These are phyloP conservation scores for Inosperma sp. DNA, from an alignment of 768 basidiomycete species.

Conservation along the genomic window DNA sequence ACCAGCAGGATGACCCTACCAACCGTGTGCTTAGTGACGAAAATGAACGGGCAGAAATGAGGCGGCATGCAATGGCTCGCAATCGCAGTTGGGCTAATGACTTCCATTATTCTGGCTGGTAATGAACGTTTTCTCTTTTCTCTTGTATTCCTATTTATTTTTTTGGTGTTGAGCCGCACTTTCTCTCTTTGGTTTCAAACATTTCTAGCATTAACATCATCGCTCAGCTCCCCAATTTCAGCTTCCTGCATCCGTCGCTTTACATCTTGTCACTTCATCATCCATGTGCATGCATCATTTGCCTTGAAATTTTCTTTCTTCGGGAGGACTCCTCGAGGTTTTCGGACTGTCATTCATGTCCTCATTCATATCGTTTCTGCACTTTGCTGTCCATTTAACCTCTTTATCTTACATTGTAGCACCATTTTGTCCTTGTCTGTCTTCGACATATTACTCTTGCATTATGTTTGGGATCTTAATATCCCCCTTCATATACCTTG, in stretches of 20 bases:
- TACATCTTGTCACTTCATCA: background rate
- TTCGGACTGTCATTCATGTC: too few relatives aligned
- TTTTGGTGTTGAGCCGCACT: background rate
- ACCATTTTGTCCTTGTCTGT: too few relatives aligned
- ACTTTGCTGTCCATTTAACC: too few relatives aligned
- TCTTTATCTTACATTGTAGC: too few relatives aligned
- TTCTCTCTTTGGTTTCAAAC: background rate
- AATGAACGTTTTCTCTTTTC: constrained; percentile 12
- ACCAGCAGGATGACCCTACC: constrained; percentile 13
- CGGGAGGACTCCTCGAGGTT: background rate
- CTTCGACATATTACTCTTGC: too few relatives aligned
- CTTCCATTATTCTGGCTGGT: constrained; percentile 66
- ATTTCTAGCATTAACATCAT: constrained; percentile 2
- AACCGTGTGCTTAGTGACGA: constrained; percentile 9
- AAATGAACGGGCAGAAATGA: constrained; percentile 40
- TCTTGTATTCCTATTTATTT: constrained; percentile 12
- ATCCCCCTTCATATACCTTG: background rate
- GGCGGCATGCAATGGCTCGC: constrained; percentile 45
- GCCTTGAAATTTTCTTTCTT: background rate
- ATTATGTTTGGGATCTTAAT: too few relatives aligned
- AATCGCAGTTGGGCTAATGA: constrained; percentile 69
- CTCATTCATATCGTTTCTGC: too few relatives aligned
- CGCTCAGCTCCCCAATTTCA: background rate
- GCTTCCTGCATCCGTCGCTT: background rate
- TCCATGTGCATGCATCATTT: background rate